Evolutionary conservation across 441 rosid species (phyloP).

Genomic region (Brassica hybrid): DNA sequence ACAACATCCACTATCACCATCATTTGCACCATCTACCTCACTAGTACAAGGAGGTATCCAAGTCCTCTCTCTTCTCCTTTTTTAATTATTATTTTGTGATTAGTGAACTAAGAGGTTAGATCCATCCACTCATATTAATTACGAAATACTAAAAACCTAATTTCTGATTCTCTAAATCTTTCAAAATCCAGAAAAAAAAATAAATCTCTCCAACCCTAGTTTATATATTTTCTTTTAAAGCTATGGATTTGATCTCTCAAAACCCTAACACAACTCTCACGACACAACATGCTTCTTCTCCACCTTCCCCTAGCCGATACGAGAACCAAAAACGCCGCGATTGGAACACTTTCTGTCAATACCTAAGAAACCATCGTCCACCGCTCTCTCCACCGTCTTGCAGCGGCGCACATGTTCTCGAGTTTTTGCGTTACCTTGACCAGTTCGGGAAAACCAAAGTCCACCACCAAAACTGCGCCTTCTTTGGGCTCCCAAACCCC

Average conservation of each 20-base stretch:
- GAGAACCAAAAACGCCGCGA: constrained; percentile 54
- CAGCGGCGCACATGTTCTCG: constrained; percentile 48
- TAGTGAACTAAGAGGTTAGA: neutral
- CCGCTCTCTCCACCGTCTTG: constrained; percentile 47
- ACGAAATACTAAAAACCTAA: constrained; percentile 11
- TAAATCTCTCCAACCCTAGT: constrained; percentile 17
- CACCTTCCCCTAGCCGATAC: constrained; percentile 46
- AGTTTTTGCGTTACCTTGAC: constrained; percentile 48
- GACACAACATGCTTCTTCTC: constrained; percentile 30
- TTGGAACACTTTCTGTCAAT: constrained; percentile 52
- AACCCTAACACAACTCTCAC: constrained; percentile 38
- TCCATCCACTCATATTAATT: neutral
- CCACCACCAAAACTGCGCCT: constrained; percentile 44
- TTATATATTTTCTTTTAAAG: neutral
- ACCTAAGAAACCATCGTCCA: constrained; percentile 48
- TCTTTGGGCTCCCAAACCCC: constrained; percentile 48
- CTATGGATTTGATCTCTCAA: constrained; percentile 63
- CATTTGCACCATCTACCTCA: constrained; percentile 20
- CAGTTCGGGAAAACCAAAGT: constrained; percentile 51
- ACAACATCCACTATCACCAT: constrained; percentile 9
- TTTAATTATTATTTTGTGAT: neutral
- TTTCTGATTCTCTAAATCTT: constrained; percentile 18
- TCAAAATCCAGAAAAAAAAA: neutral
- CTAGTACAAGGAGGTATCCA: neutral
- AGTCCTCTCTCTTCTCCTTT: neutral